Conservation (phyloP, 148 eudicot genomes). For the Oxyria digyna region DNA sequence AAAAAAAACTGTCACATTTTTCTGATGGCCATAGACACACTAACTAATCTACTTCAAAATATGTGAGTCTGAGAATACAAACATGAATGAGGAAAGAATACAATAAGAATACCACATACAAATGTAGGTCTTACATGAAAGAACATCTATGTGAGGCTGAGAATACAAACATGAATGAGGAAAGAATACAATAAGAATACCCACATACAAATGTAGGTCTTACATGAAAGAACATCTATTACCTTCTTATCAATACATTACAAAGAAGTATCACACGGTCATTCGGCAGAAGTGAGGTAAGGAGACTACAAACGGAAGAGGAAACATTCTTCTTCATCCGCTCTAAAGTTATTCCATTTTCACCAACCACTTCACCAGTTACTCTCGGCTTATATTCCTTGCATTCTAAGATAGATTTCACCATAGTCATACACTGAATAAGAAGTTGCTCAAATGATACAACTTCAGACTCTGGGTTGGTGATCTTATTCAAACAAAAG, state of each 20-base stretch:
- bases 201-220: background rate
- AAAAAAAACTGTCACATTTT: background rate
- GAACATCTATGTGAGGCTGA: background rate
- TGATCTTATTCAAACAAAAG: conserved; percentile 77
- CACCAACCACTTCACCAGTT: conserved; percentile 87
- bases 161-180: background rate
- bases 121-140: background rate
- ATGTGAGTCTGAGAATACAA: background rate
- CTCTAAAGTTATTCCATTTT: conserved; percentile 52
- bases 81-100: background rate
- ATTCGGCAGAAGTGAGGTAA: conserved; percentile 63
- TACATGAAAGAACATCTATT: conserved; percentile 2
- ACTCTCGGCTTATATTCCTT: conserved; percentile 79
- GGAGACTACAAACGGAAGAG: conserved; percentile 45
- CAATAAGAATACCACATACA: background rate
- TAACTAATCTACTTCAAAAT: background rate
- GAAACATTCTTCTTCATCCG: conserved; percentile 70
- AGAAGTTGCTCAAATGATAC: conserved; percentile 67
- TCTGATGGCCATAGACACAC: background rate
- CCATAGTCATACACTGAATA: conserved; percentile 82
- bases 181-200: background rate
- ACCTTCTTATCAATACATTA: conserved; percentile 84
- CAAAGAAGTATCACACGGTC: conserved; percentile 83
- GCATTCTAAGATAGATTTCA: conserved; percentile 82
- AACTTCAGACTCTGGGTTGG: conserved; percentile 64